These are phyloP conservation scores for Cryptococcus floricola DNA, from an alignment of 1,284 basidiomycete species.

Conservation along the genomic window DNA sequence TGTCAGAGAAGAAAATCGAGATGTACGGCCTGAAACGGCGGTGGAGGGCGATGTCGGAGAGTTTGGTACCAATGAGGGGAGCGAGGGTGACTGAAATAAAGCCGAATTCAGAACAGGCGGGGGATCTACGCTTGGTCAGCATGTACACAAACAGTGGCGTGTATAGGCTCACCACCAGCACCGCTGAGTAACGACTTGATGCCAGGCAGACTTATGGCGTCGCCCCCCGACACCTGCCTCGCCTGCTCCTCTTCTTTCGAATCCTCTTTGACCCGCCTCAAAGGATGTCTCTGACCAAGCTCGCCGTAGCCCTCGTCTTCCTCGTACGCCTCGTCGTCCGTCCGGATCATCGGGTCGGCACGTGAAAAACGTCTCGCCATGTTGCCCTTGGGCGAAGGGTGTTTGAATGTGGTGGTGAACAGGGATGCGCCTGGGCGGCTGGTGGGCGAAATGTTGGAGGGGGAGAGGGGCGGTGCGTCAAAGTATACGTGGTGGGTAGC, in stretches of 20 bases:
- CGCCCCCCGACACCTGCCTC: not conserved
- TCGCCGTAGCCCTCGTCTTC: slow-evolving; percentile 39
- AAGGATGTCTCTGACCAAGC: slow-evolving; percentile 37
- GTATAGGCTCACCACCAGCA: slow-evolving; percentile 15
- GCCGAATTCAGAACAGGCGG: slow-evolving; percentile 16
- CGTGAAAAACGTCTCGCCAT: slow-evolving; percentile 22
- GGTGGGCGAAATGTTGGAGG: not conserved
- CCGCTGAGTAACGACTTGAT: slow-evolving; percentile 33
- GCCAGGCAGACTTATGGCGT: slow-evolving; percentile 31
- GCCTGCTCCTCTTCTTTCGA: slow-evolving; percentile 4
- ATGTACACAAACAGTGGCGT: not conserved
- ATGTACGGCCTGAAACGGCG: slow-evolving; percentile 32
- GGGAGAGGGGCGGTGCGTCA: not conserved
- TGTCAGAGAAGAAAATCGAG: slow-evolving; percentile 39
- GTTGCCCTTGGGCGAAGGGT: not conserved
- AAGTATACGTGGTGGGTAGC: not conserved
- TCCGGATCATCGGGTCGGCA: slow-evolving; percentile 39
- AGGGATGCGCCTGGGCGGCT: not conserved
- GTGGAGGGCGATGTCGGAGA: slow-evolving; percentile 35
- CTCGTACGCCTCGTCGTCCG: slow-evolving; percentile 22
- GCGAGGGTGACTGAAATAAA: slow-evolving; percentile 24
- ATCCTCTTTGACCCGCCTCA: slow-evolving; percentile 37
- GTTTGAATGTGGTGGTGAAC: not conserved
- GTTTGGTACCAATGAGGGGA: slow-evolving; percentile 26
- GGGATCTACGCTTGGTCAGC: slow-evolving; percentile 13